Evolutionary conservation across 2,329 filamentous ascomycete genomes (phyloP), one percentile per base, ranked within the genome.

Genomic region (Microcyclospora tardicrescens): DNA sequence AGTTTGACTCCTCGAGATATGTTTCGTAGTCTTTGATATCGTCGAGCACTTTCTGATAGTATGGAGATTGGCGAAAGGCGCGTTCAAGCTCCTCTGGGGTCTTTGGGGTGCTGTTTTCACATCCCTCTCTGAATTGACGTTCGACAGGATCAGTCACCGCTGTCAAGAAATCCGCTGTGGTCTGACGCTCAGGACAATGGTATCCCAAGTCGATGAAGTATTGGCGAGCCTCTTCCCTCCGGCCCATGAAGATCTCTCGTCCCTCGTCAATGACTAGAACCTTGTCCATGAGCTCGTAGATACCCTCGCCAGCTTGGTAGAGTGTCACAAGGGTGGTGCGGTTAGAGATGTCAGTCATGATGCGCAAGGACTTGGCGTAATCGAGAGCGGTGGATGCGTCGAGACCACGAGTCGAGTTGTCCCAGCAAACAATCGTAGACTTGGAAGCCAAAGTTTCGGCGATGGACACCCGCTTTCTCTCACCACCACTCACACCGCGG

Each of bases 341-440:
- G 47, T 83, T 75, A 52, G 72, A 78, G 43, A 86, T 73, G 44
- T 86, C 79, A 3, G 84, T 87, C 75, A 86, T 82, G 42, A 86
- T 78, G 2, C 84, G 77, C 2, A 93, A 67, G 1, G 79, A 83
- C 54, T 77, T 79, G 9, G 78, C 80, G 49, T 84, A 89, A 52
- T 87, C 82, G 4, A 87, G 66, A 4, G 83, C 84, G 0, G 82
- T 87, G 1, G 77, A 82, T 1, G 81, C 79, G 54, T 91, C 83
- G 0, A 89, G 65, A n/a, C 84, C 84, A 35, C 83, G 69, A 0
- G 82, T 89, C 0, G 75, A 79, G 57, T 89, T 89, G 49, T 89
- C 83, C 80, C 81, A 87, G 45, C 77, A 79, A 28, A 82, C 75
- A 1, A 87, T 77, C 0, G 79, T 77, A 1, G 77, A 77, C 57